phyloP scores from a whole-genome alignment of 371 early-diverging fungal species.

The Mucor circinelloides region DNA sequence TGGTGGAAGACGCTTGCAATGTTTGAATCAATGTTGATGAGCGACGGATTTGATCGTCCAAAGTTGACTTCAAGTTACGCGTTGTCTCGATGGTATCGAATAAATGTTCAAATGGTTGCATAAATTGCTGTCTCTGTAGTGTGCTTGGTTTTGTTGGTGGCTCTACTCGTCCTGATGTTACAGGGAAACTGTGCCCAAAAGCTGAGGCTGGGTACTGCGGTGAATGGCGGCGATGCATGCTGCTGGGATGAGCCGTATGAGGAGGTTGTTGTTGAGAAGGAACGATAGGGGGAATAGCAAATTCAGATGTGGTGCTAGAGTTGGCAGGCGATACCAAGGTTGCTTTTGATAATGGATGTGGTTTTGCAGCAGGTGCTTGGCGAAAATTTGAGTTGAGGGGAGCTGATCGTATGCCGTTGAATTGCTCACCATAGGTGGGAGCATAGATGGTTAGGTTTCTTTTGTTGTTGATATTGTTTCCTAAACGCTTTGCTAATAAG shows the following conservation, averaged over 20 bases:
- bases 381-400: slow-evolving; percentile 58
- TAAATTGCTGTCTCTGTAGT: slow-evolving; percentile 43
- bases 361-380: slow-evolving; percentile 16
- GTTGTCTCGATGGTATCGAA: slow-evolving; percentile 65
- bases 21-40: slow-evolving; percentile 78
- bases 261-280: slow-evolving; percentile 44
- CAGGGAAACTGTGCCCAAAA: slow-evolving; percentile 11
- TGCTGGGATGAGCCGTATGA: slow-evolving; percentile 24
- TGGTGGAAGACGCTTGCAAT: slow-evolving; percentile 69
- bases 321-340: slow-evolving; percentile 14
- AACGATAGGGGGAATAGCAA: slow-evolving; percentile 53
- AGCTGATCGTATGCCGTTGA: slow-evolving; percentile 55
- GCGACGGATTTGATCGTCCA: slow-evolving; percentile 79
- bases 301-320: slow-evolving; percentile 25
- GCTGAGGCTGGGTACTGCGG: slow-evolving; percentile 18
- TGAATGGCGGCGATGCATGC: slow-evolving; percentile 21
- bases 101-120: slow-evolving; percentile 61
- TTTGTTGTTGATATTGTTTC: slow-evolving; percentile 31
- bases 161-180: slow-evolving; percentile 1
- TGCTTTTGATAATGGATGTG: slow-evolving; percentile 17
- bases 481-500: slow-evolving; percentile 35
- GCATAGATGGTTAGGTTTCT: slow-evolving; percentile 61
- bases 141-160: slow-evolving; percentile 31
- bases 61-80: slow-evolving; percentile 57
- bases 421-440: slow-evolving; percentile 57